These are phyloP conservation scores for Geum urbanum DNA, from an alignment of 306 rosid genomes.

Conservation along the genomic window DNA sequence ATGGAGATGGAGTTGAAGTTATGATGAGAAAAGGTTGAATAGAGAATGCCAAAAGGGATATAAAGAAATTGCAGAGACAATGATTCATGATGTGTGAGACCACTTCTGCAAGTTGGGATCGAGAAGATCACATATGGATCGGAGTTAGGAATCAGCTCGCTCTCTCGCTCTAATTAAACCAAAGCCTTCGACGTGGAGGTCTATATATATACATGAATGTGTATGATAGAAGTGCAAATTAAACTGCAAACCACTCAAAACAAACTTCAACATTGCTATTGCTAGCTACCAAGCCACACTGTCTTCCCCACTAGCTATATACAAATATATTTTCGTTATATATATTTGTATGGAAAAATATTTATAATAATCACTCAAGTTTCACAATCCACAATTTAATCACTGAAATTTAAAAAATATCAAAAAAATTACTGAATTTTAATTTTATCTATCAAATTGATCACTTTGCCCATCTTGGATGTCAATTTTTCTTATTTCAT, in stretches of 20 bases:
- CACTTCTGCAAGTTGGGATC: slow-evolving; percentile 26
- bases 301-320: slow-evolving; percentile 4
- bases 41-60: slow-evolving; percentile 28
- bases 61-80: slow-evolving; percentile 19
- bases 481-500: too few relatives aligned
- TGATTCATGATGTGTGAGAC: slow-evolving; percentile 27
- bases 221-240: not conserved
- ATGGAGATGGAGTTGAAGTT: not conserved
- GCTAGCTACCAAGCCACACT: not conserved
- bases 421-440: too few relatives aligned
- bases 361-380: too few relatives aligned
- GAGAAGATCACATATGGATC: not conserved
- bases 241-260: not conserved
- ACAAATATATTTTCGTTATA: not conserved
- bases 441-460: too few relatives aligned
- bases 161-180: not conserved
- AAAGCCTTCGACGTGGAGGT: slow-evolving; percentile 32
- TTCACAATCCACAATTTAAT: too few relatives aligned
- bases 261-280: not conserved
- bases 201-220: slow-evolving; percentile 8
- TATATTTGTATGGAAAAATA: too few relatives aligned
- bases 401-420: too few relatives aligned
- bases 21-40: slow-evolving; percentile 23
- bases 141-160: not conserved
- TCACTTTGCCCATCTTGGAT: too few relatives aligned